A percentile compares a stretch with the other conserved stretches of the same genome.
Evolutionary conservation across 2,329 filamentous ascomycete genomes (phyloP).

Genomic region (Aspergillus sp.): DNA sequence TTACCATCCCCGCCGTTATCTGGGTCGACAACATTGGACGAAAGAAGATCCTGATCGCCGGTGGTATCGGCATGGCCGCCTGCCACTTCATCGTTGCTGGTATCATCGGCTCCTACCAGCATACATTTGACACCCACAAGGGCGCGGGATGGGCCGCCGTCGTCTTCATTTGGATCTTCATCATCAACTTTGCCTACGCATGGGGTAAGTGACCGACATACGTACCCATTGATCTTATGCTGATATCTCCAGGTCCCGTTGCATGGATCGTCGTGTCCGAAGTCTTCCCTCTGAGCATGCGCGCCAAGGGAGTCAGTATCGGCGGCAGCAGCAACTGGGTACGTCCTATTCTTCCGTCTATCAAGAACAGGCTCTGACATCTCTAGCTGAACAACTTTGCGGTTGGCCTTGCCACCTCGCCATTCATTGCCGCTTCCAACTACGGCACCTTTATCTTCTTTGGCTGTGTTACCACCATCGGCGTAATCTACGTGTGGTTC

Average conservation of each 20-base stretch:
- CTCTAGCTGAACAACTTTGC: conserved; percentile 56
- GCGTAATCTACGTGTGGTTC: conserved; percentile 25
- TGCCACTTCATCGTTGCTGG: conserved; percentile 71
- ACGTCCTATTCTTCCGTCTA: not conserved
- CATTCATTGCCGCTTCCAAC: conserved; percentile 61
- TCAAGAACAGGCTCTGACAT: not conserved
- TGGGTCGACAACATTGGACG: conserved; percentile 42
- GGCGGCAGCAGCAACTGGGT: conserved; percentile 36
- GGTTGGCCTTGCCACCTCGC: conserved; percentile 67
- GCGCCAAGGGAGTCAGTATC: conserved; percentile 54
- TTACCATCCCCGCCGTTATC: conserved; percentile 40
- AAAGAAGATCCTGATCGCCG: conserved; percentile 38
- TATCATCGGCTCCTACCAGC: conserved; percentile 63
- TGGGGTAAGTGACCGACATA: conserved; percentile 47
- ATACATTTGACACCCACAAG: conserved; percentile 55
- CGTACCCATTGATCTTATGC: not conserved
- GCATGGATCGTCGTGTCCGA: conserved; percentile 73
- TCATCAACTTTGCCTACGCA: conserved; percentile 70
- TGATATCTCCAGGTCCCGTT: conserved; percentile 47
- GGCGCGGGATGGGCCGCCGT: conserved; percentile 69
- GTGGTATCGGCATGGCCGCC: conserved; percentile 67
- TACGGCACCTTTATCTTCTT: conserved; percentile 74
- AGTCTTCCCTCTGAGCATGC: conserved; percentile 68
- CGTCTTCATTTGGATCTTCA: conserved; percentile 63
- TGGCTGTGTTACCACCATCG: conserved; percentile 43